Conservation (phyloP, 805 yeast genomes). For the Starmera amethionina region DNA sequence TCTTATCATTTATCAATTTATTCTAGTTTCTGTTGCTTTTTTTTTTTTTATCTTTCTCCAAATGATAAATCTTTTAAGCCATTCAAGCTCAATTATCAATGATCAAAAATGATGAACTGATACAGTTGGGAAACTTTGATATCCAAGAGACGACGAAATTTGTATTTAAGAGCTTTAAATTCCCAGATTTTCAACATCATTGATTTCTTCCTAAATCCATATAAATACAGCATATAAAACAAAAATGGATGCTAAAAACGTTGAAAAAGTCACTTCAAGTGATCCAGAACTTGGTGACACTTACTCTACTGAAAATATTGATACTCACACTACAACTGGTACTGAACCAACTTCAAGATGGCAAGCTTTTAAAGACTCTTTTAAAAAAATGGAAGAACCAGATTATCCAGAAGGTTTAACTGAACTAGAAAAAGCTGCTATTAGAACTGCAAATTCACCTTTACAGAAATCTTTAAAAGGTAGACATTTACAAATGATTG, state of each 20-base stretch:
- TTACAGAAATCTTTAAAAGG: slow-evolving; percentile 42
- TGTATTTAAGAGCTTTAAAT: too few species aligned
- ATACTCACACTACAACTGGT: not conserved
- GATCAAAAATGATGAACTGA: too few species aligned
- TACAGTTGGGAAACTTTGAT: too few species aligned
- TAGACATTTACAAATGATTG: slow-evolving; percentile 67
- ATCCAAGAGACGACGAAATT: too few species aligned
- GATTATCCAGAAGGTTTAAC: slow-evolving; percentile 24
- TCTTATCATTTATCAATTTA: too few species aligned
- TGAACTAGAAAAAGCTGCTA: slow-evolving; percentile 36
- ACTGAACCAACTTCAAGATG: slow-evolving; percentile 3
- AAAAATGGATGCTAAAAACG: not conserved
- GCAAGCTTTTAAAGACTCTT: slow-evolving; percentile 13
- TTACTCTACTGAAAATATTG: not conserved
- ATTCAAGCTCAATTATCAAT: too few species aligned
- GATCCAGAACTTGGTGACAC: slow-evolving; percentile 1
- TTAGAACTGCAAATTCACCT: slow-evolving; percentile 28
- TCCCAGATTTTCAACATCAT: too few species aligned
- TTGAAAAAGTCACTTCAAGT: not conserved
- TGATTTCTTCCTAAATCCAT: too few species aligned
- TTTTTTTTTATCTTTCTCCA: too few species aligned
- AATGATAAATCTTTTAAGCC: too few species aligned
- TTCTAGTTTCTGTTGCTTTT: too few species aligned
- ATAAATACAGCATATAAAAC: too few species aligned
- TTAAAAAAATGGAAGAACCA: slow-evolving; percentile 8